Conservation (phyloP, 1,284 basidiomycete species). For the Farysia itapuensis region DNA sequence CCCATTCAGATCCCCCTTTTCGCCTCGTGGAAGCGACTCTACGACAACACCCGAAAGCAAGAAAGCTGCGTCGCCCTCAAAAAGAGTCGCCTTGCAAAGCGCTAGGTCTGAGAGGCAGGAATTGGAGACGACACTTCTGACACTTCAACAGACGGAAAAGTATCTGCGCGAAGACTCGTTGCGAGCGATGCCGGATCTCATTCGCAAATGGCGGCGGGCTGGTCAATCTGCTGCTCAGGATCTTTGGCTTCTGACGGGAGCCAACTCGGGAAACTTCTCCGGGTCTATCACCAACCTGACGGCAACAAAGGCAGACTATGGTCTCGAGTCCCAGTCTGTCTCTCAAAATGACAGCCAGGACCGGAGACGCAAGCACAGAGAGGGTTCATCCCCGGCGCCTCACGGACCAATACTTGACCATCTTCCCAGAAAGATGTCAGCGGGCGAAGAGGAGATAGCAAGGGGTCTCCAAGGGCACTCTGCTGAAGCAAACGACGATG, state of each 20-base stretch:
- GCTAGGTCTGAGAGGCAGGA: conserved; percentile 16
- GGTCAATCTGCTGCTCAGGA: conserved; percentile 28
- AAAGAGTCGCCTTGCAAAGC: too few species aligned
- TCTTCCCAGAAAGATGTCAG: conserved; percentile 3
- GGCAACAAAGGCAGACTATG: conserved; percentile 6
- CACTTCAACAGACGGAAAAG: conserved; percentile 27
- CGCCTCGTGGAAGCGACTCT: too few species aligned
- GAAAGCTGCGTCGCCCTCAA: too few species aligned
- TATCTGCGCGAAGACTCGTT: conserved; percentile 15
- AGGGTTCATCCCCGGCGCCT: conserved; percentile 2
- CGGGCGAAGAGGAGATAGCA: conserved; percentile 21
- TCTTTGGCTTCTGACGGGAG: conserved; percentile 29
- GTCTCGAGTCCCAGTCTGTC: conserved; percentile 18
- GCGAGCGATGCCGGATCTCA: conserved; percentile 12
- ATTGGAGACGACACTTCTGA: conserved; percentile 15
- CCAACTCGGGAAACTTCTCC: neutral
- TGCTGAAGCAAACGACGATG: neutral
- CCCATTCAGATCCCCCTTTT: too few species aligned
- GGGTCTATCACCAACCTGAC: neutral
- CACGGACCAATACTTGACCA: conserved; percentile 1
- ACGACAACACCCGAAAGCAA: too few species aligned
- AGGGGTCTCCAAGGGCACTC: conserved; percentile 8
- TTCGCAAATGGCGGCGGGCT: conserved; percentile 25
- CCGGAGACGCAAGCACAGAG: neutral
- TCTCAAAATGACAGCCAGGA: neutral